Base-by-base conservation (phyloP, 768 basidiomycete genomes). In the Rhodosporidiobolus odoratus region DNA sequence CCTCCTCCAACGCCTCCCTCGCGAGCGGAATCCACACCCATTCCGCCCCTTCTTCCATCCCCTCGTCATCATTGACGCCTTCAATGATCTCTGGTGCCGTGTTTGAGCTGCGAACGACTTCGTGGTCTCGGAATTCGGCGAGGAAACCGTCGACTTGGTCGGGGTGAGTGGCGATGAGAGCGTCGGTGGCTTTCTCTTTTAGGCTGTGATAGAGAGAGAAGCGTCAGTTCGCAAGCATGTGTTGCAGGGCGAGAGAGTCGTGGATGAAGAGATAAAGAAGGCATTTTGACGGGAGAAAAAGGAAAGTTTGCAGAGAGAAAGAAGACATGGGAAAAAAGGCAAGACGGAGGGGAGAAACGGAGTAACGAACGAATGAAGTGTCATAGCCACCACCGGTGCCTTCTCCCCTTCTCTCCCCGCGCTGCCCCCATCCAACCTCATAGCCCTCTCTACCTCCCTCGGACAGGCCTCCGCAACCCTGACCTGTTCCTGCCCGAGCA, bases 41-140 rank as follows among this genome's bases (percentile, higher is more conserved):
- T 80, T 91, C 86, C 60, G 81, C 77, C 41, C 77, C 77, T 9
- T 40, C 71, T 23, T 32, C 72, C 21, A 21, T 7, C 8, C 66
- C 69, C 2, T 59, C 73, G 19, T 75, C 70, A 27, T 63, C 84
- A 83, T 41, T 83, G 79, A 69, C 84, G 75, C 48, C 81, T 80
- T 66, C 82, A 78, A 75, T 82, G 82, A 15, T 82, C 79, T 38
- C 75, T 53, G 71, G 78, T 34, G 71, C 65, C 48, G 81, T 79
- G 8, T 62, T 62, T 4, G 78, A 78, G 35, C 82, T 80, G 48
- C 91, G 82, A n/a, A 97, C 86, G 77, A 97, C 78, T 4, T 86
- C 86, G 74, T 99, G 96, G 79, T 98, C 96, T 75, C 86, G 85
- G 79, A 94, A 98, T 80, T 98, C 96, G 19, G 87, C 87, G 61